A percentile compares a stretch with the other conserved stretches of the same genome.
Evolutionary conservation across 208 protist genomes (phyloP).

Genomic region (Leishmania lainsoni): DNA sequence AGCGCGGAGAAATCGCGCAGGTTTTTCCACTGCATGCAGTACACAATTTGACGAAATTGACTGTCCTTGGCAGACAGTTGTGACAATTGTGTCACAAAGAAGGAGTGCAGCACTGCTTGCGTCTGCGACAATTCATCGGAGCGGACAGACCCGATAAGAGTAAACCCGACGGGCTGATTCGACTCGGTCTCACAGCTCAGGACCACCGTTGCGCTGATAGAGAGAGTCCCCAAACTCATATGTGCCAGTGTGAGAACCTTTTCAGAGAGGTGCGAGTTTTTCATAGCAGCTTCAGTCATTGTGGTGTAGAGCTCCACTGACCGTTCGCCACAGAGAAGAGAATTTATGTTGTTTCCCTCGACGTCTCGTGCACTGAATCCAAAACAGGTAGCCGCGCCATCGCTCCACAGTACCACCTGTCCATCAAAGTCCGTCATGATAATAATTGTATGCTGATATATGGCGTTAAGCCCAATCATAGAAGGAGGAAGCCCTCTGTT

Average conservation of each 20-base stretch:
- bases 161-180: constrained; percentile 46
- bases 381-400: constrained; percentile 46
- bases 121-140: constrained; percentile 51
- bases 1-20: constrained; percentile 48
- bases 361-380: constrained; percentile 59
- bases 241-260: constrained; percentile 54
- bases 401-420: constrained; percentile 57
- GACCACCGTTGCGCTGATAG: constrained; percentile 49
- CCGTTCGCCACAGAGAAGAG: constrained; percentile 63
- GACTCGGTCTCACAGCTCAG: constrained; percentile 37
- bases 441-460: constrained; percentile 49
- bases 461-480: constrained; percentile 39
- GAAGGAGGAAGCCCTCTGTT: constrained; percentile 38
- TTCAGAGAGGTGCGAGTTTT: constrained; percentile 47
- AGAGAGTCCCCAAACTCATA: constrained; percentile 54
- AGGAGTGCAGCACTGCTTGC: constrained; percentile 56
- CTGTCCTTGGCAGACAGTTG: constrained; percentile 41
- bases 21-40: constrained; percentile 66
- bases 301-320: constrained; percentile 60
- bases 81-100: constrained; percentile 51
- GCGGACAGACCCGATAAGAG: constrained; percentile 58
- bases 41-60: constrained; percentile 49
- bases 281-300: constrained; percentile 57
- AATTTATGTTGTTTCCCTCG: constrained; percentile 60
- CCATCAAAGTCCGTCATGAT: constrained; percentile 55